Conservation (phyloP, 768 basidiomycete genomes). For the Fibroporia radiculosa region DNA sequence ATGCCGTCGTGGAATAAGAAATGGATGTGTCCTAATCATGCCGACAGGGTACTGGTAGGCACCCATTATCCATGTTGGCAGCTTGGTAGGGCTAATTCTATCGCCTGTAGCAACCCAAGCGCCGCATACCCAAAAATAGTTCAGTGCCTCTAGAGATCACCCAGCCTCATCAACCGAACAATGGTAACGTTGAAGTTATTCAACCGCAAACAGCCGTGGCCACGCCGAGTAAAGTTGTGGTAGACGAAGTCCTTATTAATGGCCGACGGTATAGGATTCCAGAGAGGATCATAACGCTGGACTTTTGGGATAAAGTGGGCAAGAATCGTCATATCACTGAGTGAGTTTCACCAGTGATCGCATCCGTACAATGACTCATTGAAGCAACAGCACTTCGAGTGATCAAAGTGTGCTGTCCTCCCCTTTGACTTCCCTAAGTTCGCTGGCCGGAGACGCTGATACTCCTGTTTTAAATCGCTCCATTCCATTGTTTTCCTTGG, state of each 20-base stretch:
- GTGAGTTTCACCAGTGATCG: too few relatives aligned
- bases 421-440: conserved; percentile 68
- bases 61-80: background rate
- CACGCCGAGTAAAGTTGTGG: conserved; percentile 39
- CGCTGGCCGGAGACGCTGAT: conserved; percentile 52
- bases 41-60: conserved; percentile 78
- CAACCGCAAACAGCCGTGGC: conserved; percentile 49
- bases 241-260: conserved; percentile 83
- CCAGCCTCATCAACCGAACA: conserved; percentile 71
- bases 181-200: conserved; percentile 86
- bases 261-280: conserved; percentile 90
- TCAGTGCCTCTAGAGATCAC: conserved; percentile 65
- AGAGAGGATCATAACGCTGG: conserved; percentile 83
- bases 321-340: conserved; percentile 30
- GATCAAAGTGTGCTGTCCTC: conserved; percentile 52
- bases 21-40: conserved; percentile 99
- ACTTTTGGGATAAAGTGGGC: conserved; percentile 88
- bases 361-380: too few relatives aligned
- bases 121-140: conserved; percentile 69
- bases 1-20: conserved; percentile 87
- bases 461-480: conserved; percentile 17
- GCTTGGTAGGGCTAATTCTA: too few relatives aligned
- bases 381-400: conserved; percentile 17
- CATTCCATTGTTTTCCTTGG: conserved; percentile 25
- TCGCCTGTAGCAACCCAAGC: conserved; percentile 60